Evolutionary conservation across 2,329 filamentous ascomycete genomes (phyloP).

Genomic region (Cercospora beticola): DNA sequence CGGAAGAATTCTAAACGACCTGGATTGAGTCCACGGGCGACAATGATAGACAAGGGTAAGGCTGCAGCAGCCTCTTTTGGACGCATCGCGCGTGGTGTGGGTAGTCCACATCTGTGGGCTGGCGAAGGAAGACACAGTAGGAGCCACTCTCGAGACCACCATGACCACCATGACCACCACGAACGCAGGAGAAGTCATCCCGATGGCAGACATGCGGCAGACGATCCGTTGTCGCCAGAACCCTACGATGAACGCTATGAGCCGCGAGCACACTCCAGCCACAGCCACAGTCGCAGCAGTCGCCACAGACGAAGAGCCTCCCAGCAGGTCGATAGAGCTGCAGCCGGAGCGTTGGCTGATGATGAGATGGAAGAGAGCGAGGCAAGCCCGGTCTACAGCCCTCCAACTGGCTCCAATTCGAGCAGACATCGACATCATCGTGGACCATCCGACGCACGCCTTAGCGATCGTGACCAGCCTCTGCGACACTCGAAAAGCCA

Average conservation of each 20-base stretch:
- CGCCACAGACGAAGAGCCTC: constrained; percentile 23
- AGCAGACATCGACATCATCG: constrained; percentile 20
- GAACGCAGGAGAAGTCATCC: constrained; percentile 26
- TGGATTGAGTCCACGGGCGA: constrained; percentile 35
- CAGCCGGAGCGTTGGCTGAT: constrained; percentile 18
- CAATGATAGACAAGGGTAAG: constrained; percentile 39
- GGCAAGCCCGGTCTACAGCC: constrained; percentile 21
- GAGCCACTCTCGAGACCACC: constrained; percentile 31
- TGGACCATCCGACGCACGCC: constrained; percentile 19
- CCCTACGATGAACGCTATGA: constrained; percentile 21
- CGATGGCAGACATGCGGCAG: constrained; percentile 30
- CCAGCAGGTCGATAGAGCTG: constrained; percentile 19
- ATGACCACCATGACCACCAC: constrained; percentile 27
- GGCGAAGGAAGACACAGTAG: constrained; percentile 28
- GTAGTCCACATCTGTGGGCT: constrained; percentile 40
- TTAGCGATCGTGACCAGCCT: constrained; percentile 28
- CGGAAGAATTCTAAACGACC: constrained; percentile 39
- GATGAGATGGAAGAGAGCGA: constrained; percentile 24
- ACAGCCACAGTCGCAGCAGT: constrained; percentile 18
- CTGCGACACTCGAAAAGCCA: constrained; percentile 46
- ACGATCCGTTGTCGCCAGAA: constrained; percentile 20
- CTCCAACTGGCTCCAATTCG: constrained; percentile 22
- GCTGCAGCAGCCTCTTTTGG: constrained; percentile 38
- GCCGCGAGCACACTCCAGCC: constrained; percentile 17
- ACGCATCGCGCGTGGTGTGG: constrained; percentile 39